phyloP scores from a whole-genome alignment of 495 filamentous ascomycete species.

The Monascus purpureus region DNA sequence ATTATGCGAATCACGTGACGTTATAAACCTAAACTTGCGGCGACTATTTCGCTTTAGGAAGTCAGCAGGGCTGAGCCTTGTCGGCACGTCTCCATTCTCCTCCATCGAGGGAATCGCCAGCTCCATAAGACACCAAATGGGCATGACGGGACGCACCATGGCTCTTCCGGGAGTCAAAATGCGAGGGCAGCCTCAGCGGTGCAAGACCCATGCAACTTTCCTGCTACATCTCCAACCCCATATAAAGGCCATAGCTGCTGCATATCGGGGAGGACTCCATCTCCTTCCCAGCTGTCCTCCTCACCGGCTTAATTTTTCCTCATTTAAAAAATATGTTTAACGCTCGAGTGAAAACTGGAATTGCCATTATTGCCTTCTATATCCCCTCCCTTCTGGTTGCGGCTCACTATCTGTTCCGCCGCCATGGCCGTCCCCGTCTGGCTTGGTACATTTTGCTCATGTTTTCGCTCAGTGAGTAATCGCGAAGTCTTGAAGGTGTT shows the following conservation, averaged over 20 bases:
- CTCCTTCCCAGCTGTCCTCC: background rate
- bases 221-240: background rate
- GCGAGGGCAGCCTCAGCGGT: background rate
- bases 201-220: background rate
- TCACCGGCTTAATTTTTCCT: background rate
- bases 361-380: slow-evolving; percentile 15
- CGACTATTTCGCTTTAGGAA: background rate
- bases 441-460: slow-evolving; percentile 9
- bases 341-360: slow-evolving; percentile 10
- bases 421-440: slow-evolving; percentile 10
- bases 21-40: background rate
- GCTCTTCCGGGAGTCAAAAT: slow-evolving; percentile 1
- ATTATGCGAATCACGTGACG: slow-evolving; percentile 2
- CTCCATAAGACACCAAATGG: background rate
- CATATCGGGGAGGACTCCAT: background rate
- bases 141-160: too few relatives aligned
- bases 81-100: background rate
- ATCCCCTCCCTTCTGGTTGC: slow-evolving; percentile 7
- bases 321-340: slow-evolving; percentile 8
- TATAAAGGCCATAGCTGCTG: background rate
- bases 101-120: background rate
- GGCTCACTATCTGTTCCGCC: slow-evolving; percentile 5
- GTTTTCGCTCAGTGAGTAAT: slow-evolving; percentile 5
- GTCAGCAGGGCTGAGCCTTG: background rate
- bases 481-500: background rate